Evolutionary conservation across 805 yeast genomes (phyloP), one percentile per base, ranked within the genome.

Genomic region (Saccharomycopsis sp.): DNA sequence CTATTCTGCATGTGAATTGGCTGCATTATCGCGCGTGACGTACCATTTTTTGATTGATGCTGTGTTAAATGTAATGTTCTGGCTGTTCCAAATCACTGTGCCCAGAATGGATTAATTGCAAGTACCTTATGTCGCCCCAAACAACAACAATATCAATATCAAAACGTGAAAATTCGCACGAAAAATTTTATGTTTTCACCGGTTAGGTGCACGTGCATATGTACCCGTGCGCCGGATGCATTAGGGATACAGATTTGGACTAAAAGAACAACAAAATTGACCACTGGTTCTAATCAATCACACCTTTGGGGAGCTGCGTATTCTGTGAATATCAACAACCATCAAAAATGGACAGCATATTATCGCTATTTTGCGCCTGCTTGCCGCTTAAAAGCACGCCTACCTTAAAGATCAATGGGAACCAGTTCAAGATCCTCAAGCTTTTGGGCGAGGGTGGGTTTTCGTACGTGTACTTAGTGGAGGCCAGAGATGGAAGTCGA

Each of bases 391-490:
- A 42, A 9, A 56, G 52, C 29, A 49, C 19, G 15, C 58, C 60
- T 7, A 54, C 41, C 7, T 72, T 91, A 9, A 67, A 75, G 17
- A 80, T 92, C 62, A 87, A 87, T 69, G 81, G 82, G 57, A 76
- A 81, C 42, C 74, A 75, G 53, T 88, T 86, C 73, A 77, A 75
- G 65, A 85, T 92, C 17, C 72, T 83, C 56, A 78, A 82, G 60
- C 76, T 92, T n/a, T 74, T 92, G 3, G 97, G 96, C 8, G 97
- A 91, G 73, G 96, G 96, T 1, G 96, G 94, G 14, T 87, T 87
- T 68, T 85, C 96, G 0, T 90, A 87, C 65, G 96, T 89, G 7
- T 92, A 92, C 67, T 74, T 90, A 22, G 96, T 91, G 2, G 77
- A 82, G 63, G 74, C 75, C 51, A 69, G 75, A 24, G 64, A 68